Conservation (phyloP, 257 asterid genomes). For the Linaria vulgaris region DNA sequence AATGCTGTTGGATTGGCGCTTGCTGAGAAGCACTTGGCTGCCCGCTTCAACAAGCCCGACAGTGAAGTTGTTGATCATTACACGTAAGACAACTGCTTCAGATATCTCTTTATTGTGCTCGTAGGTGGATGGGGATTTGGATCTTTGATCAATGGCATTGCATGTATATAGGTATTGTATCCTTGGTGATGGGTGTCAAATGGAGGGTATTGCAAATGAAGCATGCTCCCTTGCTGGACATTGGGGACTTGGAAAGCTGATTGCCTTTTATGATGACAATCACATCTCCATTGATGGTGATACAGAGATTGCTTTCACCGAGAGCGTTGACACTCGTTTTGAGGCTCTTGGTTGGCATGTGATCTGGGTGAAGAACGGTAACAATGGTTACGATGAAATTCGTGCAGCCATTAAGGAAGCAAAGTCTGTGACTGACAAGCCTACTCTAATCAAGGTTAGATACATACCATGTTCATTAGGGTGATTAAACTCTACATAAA, state of each 20-base stretch:
- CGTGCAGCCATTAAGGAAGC: conserved; percentile 97
- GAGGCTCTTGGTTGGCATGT: conserved; percentile 98
- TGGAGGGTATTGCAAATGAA: conserved; percentile 97
- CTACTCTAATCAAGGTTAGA: conserved; percentile 79
- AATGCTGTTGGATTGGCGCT: conserved; percentile 84
- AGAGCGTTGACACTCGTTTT: conserved; percentile 76
- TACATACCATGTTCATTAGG: not conserved
- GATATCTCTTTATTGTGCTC: not conserved
- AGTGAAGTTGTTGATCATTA: conserved; percentile 71
- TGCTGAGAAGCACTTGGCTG: conserved; percentile 82
- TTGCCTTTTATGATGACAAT: conserved; percentile 91
- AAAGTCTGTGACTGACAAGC: conserved; percentile 88
- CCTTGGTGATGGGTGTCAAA: conserved; percentile 85
- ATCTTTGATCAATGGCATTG: too few species aligned
- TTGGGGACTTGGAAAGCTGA: conserved; percentile 96
- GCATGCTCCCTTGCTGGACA: conserved; percentile 97
- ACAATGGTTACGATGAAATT: conserved; percentile 88
- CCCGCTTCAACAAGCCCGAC: conserved; percentile 73
- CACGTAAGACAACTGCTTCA: conserved; percentile 46
- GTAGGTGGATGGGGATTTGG: not conserved
- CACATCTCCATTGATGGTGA: conserved; percentile 97
- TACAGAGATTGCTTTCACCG: conserved; percentile 95
- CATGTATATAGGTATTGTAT: conserved; percentile 43
- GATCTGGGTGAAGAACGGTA: conserved; percentile 95
- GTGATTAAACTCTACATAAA: not conserved